Conservation (phyloP, 176 grass and related monocot genomes). For the Alopecurus myosuroides region DNA sequence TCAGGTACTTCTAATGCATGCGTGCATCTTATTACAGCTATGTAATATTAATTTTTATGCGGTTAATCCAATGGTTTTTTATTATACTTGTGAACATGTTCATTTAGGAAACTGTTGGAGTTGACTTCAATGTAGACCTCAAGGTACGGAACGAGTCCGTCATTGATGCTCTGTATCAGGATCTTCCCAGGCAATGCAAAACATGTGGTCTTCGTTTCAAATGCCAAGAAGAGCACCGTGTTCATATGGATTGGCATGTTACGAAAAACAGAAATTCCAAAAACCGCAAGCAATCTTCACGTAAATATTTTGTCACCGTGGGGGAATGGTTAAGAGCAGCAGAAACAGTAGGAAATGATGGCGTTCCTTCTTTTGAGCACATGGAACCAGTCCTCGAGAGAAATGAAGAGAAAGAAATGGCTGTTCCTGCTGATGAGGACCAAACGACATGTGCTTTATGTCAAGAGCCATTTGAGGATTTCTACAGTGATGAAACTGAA, state of each 20-base stretch:
- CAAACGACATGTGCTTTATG: conserved; percentile 91
- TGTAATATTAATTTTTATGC: conserved; percentile 24
- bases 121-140: conserved; percentile 83
- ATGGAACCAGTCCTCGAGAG: conserved; percentile 44
- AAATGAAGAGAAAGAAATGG: conserved; percentile 80
- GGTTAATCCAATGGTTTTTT: conserved; percentile 20
- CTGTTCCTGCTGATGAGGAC: conserved; percentile 90
- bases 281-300: conserved; percentile 86
- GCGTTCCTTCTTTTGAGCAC: conserved; percentile 70
- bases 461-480: conserved; percentile 92
- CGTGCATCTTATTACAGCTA: conserved; percentile 2
- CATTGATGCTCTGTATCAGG: conserved; percentile 76
- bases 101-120: conserved; percentile 53
- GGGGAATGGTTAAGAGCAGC: conserved; percentile 92
- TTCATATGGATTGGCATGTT: conserved; percentile 99
- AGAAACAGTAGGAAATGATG: conserved; percentile 79
- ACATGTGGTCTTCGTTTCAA: conserved; percentile 95
- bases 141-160: conserved; percentile 63
- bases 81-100: conserved; percentile 26
- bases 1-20: conserved; percentile 60
- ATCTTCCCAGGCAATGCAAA: conserved; percentile 88
- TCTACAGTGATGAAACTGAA: conserved; percentile 95
- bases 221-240: conserved; percentile 87
- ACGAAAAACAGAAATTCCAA: conserved; percentile 94
- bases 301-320: conserved; percentile 86